Evolutionary conservation across 164 flowering plant genomes (phyloP).

Genomic region (Vitis amurensis): DNA sequence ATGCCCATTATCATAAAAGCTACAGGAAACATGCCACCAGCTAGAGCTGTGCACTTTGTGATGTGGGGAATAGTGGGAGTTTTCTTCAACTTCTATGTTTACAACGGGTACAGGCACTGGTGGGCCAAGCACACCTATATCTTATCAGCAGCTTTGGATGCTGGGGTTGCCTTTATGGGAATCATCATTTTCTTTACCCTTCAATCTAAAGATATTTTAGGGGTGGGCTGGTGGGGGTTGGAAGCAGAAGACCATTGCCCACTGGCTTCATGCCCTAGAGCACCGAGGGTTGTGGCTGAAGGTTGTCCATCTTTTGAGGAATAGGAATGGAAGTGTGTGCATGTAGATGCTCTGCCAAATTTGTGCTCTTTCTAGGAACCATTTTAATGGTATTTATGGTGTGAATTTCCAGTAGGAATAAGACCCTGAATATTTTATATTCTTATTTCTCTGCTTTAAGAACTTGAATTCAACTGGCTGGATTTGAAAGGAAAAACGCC

Average conservation of each 20-base stretch:
- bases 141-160: slow-evolving; percentile 66
- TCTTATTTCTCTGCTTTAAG: too few species aligned
- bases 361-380: too few species aligned
- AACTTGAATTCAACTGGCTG: too few species aligned
- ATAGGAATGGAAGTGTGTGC: too few species aligned
- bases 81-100: slow-evolving; percentile 54
- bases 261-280: slow-evolving; percentile 65
- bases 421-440: too few species aligned
- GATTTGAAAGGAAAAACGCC: too few species aligned
- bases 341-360: too few species aligned
- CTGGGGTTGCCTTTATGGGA: slow-evolving; percentile 69
- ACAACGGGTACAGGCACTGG: slow-evolving; percentile 54
- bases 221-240: slow-evolving; percentile 71
- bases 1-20: slow-evolving; percentile 59
- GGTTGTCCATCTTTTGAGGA: slow-evolving; percentile 52
- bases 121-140: slow-evolving; percentile 78
- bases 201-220: slow-evolving; percentile 30
- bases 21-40: slow-evolving; percentile 44
- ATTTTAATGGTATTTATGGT: too few species aligned
- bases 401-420: too few species aligned
- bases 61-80: slow-evolving; percentile 55
- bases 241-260: slow-evolving; percentile 49
- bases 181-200: slow-evolving; percentile 44
- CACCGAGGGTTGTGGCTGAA: slow-evolving; percentile 49
- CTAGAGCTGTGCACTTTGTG: slow-evolving; percentile 48